Conservation (phyloP, 345 rosid genomes). For the Mangifera indica region DNA sequence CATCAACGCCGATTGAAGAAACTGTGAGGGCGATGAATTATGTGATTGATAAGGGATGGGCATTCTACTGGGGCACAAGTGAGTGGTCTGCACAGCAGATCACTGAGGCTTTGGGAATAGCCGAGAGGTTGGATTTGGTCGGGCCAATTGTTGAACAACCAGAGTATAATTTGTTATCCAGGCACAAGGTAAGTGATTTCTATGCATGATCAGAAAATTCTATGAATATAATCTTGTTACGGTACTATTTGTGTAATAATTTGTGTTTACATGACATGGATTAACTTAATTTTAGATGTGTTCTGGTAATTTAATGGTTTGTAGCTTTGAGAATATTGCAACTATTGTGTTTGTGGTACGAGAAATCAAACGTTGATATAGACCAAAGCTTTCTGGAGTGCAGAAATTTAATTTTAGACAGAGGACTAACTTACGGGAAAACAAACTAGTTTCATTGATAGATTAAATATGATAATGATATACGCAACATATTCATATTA, state of each 20-base stretch:
- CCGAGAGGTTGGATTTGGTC: constrained; percentile 75
- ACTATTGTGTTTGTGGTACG: not conserved
- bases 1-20: constrained; percentile 87
- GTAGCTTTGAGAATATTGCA: not conserved
- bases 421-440: too few relatives aligned
- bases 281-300: not conserved
- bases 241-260: not conserved
- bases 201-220: not conserved
- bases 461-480: too few relatives aligned
- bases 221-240: not conserved
- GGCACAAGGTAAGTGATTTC: constrained; percentile 67
- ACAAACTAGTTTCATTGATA: too few relatives aligned
- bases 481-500: too few relatives aligned
- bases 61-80: constrained; percentile 98
- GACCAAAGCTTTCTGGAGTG: not conserved
- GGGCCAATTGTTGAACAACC: constrained; percentile 99
- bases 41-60: constrained; percentile 96
- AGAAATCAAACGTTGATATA: not conserved
- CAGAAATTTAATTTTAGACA: not conserved
- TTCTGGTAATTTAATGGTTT: not conserved
- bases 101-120: constrained; percentile 96
- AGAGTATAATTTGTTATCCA: constrained; percentile 78
- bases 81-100: constrained; percentile 99
- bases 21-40: constrained; percentile 95
- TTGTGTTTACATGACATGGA: not conserved